phyloP scores from a whole-genome alignment of 2,329 filamentous ascomycete genomes.

The Botrytis fragariae region DNA sequence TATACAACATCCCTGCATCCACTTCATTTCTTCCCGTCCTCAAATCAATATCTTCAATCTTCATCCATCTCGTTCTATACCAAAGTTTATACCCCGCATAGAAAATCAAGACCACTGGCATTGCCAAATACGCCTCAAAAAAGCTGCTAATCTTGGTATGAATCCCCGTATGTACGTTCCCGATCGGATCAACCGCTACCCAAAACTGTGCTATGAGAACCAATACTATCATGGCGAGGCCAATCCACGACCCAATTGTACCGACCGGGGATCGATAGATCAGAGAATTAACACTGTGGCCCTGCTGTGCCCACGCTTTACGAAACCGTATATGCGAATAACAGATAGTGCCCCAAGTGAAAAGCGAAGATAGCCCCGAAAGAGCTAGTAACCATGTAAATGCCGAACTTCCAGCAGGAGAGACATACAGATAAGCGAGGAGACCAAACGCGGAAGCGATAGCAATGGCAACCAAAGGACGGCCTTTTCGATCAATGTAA shows the following conservation, averaged over 20 bases:
- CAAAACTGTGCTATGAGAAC: slow-evolving; percentile 58
- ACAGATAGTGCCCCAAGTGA: slow-evolving; percentile 83
- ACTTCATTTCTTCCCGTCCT: slow-evolving; percentile 76
- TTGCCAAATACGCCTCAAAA: slow-evolving; percentile 70
- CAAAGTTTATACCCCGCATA: slow-evolving; percentile 77
- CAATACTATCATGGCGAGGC: slow-evolving; percentile 53
- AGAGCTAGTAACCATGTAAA: slow-evolving; percentile 80
- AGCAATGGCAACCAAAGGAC: slow-evolving; percentile 70
- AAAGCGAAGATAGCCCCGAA: slow-evolving; percentile 69
- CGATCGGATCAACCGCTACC: slow-evolving; percentile 75
- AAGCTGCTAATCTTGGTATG: slow-evolving; percentile 59
- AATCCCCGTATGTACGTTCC: slow-evolving; percentile 42
- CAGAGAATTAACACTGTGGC: slow-evolving; percentile 59
- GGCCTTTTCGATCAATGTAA: slow-evolving; percentile 80
- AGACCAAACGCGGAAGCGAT: slow-evolving; percentile 66
- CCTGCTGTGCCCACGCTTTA: slow-evolving; percentile 65
- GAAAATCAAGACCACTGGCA: slow-evolving; percentile 64
- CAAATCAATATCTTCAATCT: slow-evolving; percentile 74
- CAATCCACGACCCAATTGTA: slow-evolving; percentile 59
- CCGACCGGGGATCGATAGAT: slow-evolving; percentile 61
- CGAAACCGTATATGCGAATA: slow-evolving; percentile 89
- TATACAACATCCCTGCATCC: slow-evolving; percentile 51
- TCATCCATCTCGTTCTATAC: slow-evolving; percentile 67
- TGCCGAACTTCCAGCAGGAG: slow-evolving; percentile 51
- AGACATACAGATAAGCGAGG: slow-evolving; percentile 72